Evolutionary conservation across 2,329 filamentous ascomycete genomes (phyloP), one percentile per base, ranked within the genome.

Genomic region (Penicillium sp.): DNA sequence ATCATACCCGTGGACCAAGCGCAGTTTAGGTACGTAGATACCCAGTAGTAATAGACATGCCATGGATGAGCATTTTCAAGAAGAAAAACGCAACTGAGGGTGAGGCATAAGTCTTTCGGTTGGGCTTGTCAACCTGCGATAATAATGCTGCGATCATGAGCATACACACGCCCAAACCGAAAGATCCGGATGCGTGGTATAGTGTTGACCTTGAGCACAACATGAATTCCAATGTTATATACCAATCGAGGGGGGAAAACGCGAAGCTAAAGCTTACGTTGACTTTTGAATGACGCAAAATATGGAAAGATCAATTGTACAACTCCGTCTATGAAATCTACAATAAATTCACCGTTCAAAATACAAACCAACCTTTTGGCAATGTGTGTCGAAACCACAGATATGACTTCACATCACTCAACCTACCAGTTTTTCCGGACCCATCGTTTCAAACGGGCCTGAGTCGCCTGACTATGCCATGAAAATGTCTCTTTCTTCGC

Each of bases 21-120:
- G 7, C 8, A 26, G 25, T 26, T 7, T 26, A 6, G 8, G 25
- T 26, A 26, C 14, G 12, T 31, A 31, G 12, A 14, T 31, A 6
- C 5, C 12, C 12, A 31, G 5, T 3, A 15, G 6, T 15, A 15
- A 75, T 73, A 3, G 73, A 74, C 5, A 74, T 74, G 3, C 77
- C 77, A 49, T 75, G 76, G 20, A 74, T 71, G 6, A 76, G 63
- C 73, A 77, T 76, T 52, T 71, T 75, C 49, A 70, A 27, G 66
- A 81, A 81, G 67, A 81, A 81, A 62, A 81, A 81, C 0, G 78
- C 72, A 8, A 81, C 75, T 20, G 76, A 77, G 0, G 78, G 79
- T 3, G 74, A 74, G 0, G 77, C 70, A 3, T 78, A 81, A 29
- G 68, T 57, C 46, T 75, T 71, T 15, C 72, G 64, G 18, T 74